A percentile compares a stretch with the other conserved stretches of the same genome.
phyloP scores from a whole-genome alignment of 441 rosid species.

The Biscutella laevigata region DNA sequence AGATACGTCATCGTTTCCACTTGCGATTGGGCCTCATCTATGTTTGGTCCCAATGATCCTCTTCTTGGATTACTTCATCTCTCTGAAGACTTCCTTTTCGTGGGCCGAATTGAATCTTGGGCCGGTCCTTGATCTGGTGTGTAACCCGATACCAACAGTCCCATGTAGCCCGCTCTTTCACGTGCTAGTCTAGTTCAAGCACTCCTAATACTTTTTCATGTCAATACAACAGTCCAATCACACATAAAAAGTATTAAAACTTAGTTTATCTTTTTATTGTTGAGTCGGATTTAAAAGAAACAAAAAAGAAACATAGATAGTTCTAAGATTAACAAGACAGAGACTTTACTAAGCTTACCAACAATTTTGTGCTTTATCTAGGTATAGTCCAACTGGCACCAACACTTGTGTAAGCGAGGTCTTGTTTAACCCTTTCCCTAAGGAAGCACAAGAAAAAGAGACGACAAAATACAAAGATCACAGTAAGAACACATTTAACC shows the following conservation, averaged over 20 bases:
- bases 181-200: constrained; percentile 57
- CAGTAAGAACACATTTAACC: constrained; percentile 1
- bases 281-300: constrained; percentile 24
- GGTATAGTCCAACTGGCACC: constrained; percentile 21
- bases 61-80: too few relatives aligned
- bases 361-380: constrained; percentile 22
- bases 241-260: constrained; percentile 13
- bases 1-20: too few relatives aligned
- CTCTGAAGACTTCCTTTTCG: too few relatives aligned
- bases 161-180: constrained; percentile 25
- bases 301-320: constrained; percentile 21
- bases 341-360: constrained; percentile 45
- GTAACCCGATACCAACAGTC: too few relatives aligned
- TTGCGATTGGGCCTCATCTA: too few relatives aligned
- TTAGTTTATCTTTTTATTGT: constrained; percentile 17
- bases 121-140: too few relatives aligned
- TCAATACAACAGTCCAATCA: constrained; percentile 33
- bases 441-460: not conserved
- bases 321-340: constrained; percentile 23
- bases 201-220: constrained; percentile 91
- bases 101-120: too few relatives aligned
- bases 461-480: not conserved
- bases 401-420: constrained; percentile 15
- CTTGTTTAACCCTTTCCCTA: constrained; percentile 11
- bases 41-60: too few relatives aligned